Evolutionary conservation across 345 rosid species (phyloP), one percentile per base, ranked within the genome.

Genomic region (Melaleuca quinquenervia): DNA sequence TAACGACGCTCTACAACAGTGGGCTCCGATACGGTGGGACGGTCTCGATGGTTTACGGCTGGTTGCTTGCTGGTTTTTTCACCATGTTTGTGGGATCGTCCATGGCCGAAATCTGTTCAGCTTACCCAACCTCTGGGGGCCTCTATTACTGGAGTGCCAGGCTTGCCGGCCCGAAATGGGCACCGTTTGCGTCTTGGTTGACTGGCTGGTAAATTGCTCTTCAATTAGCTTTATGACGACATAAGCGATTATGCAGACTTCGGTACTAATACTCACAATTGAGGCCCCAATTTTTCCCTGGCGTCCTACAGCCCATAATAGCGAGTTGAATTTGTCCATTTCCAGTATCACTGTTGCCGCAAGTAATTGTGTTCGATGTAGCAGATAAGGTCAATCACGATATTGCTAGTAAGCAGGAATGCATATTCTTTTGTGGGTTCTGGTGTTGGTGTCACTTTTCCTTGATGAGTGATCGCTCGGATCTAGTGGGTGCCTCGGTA

Each of bases 71-170:
- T 2, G 96, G 99, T 64, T 50, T 50, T 0, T 96, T 97, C 91
- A 97, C 98, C 54, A 93, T 97, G 99, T 84, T 92, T 86, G 98
- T 96, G 51, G 98, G 98, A 11, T 86, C 90, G 48, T 92, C 99
- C 12, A 96, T 97, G 98, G 99, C 98, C 82, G 98, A 97, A 91
- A 96, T 97, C 86, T 97, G 99, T 87, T 97, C 98, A 48, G 92
- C 99, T 56, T 96, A 93, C 87, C 99, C 99, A 18, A 97, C 99
- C 82, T 97, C 98, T 26, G 98, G 99, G 36, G 99, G 99, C 58
- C 96, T 97, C 62, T 97, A 97, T 88, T 97, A 95, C 86, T 97
- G 99, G 99, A 97, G 99, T 90, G 99, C 99, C 82, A 95, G 90
- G 94, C 98, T 97, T 87, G 98, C 98, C 26, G 99, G 99, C 56